phyloP scores from a whole-genome alignment of 176 grass and related monocot genomes.

The Sorghum bicolor region DNA sequence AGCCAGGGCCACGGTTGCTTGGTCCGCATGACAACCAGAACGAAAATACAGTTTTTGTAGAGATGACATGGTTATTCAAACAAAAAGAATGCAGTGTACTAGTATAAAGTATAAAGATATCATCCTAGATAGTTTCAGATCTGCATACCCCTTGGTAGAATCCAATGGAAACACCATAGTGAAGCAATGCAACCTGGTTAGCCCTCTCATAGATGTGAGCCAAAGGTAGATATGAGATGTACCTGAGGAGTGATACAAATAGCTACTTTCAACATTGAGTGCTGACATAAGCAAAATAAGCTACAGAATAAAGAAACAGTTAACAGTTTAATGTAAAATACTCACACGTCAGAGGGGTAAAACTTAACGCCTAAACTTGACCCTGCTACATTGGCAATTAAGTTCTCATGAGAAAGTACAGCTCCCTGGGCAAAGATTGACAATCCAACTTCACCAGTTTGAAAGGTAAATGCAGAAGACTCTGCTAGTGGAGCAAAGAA shows the following conservation, averaged over 20 bases:
- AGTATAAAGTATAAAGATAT: background rate
- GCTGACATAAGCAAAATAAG: background rate
- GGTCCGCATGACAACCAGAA: too few relatives aligned
- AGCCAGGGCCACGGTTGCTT: too few relatives aligned
- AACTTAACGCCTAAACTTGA: conserved; percentile 50
- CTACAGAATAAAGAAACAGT: background rate
- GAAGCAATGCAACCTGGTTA: conserved; percentile 71
- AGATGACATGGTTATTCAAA: too few relatives aligned
- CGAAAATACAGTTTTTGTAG: too few relatives aligned
- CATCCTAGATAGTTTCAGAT: conserved; percentile 13
- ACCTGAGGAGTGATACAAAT: conserved; percentile 38
- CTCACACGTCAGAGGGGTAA: conserved; percentile 86
- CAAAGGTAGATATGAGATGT: conserved; percentile 87
- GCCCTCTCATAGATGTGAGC: conserved; percentile 93
- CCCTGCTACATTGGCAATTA: conserved; percentile 91
- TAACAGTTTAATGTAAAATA: conserved; percentile 20
- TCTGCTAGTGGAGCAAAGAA: background rate
- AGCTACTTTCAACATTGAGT: background rate
- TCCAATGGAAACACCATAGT: conserved; percentile 71
- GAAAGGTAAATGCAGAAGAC: conserved; percentile 18
- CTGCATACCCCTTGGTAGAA: conserved; percentile 96
- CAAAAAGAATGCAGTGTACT: background rate
- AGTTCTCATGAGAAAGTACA: conserved; percentile 79
- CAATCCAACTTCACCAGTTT: conserved; percentile 17
- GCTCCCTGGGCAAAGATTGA: conserved; percentile 66